phyloP scores from a whole-genome alignment of 2,329 filamentous ascomycete species.

The Cercospora brassicicola region DNA sequence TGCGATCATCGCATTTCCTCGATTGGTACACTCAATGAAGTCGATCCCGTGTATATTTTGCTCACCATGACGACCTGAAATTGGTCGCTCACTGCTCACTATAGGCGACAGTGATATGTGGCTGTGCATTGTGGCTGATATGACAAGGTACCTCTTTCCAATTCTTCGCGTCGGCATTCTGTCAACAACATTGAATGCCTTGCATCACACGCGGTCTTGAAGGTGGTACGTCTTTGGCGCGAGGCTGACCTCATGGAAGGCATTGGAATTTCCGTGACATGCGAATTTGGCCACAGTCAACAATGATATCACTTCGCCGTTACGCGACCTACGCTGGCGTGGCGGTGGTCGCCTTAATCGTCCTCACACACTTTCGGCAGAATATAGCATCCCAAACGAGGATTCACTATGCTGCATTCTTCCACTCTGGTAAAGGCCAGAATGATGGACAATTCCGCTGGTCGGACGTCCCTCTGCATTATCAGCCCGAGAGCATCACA shows the following conservation, averaged over 20 bases:
- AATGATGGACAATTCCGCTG: conserved; percentile 40
- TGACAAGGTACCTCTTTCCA: background rate
- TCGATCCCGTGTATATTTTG: background rate
- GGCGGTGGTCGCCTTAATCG: conserved; percentile 39
- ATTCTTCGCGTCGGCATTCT: background rate
- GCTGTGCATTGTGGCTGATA: background rate
- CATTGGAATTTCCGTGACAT: background rate
- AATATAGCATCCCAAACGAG: conserved; percentile 22
- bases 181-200: background rate
- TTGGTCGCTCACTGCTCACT: background rate
- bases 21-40: background rate
- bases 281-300: background rate
- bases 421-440: conserved; percentile 17
- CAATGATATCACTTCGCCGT: conserved; percentile 44
- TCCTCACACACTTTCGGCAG: conserved; percentile 41
- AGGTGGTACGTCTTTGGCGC: background rate
- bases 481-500: conserved; percentile 42
- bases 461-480: conserved; percentile 43
- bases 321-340: conserved; percentile 41
- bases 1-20: background rate
- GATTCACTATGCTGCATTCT: conserved; percentile 22
- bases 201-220: background rate
- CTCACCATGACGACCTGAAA: background rate
- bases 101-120: background rate
- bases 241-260: background rate